phyloP scores from a whole-genome alignment of 306 rosid species.

The Fragaria iinumae region DNA sequence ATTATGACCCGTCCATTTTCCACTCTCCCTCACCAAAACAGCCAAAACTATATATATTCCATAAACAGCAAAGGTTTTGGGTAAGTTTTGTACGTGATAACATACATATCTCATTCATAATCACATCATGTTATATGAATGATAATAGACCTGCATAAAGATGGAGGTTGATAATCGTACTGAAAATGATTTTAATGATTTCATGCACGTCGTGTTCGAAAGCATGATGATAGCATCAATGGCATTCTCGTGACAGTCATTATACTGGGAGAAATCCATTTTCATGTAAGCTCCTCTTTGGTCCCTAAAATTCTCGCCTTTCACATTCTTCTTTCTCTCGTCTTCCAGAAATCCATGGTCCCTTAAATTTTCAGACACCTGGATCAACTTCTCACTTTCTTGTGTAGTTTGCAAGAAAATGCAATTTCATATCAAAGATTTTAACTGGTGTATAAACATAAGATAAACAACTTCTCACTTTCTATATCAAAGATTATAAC shows the following conservation, averaged over 20 bases:
- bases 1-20: too few species aligned
- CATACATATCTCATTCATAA: not conserved
- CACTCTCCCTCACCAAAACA: not conserved
- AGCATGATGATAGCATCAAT: not conserved
- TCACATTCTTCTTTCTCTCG: constrained; percentile 4
- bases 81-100: not conserved
- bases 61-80: not conserved
- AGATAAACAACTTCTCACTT: too few species aligned
- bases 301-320: not conserved
- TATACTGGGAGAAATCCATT: not conserved
- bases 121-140: not conserved
- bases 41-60: too few species aligned
- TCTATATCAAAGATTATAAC: too few species aligned
- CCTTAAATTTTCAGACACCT: not conserved
- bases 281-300: too few species aligned
- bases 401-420: not conserved
- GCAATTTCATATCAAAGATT: too few species aligned
- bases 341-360: not conserved
- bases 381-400: not conserved
- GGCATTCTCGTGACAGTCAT: constrained; percentile 15
- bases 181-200: constrained; percentile 5
- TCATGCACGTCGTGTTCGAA: not conserved
- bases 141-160: not conserved
- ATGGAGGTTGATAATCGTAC: not conserved
- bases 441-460: too few species aligned